Evolutionary conservation across 139 green algal genomes (phyloP), one percentile per base, ranked within the genome.

Genomic region (Zygnema circumcarinatum): DNA sequence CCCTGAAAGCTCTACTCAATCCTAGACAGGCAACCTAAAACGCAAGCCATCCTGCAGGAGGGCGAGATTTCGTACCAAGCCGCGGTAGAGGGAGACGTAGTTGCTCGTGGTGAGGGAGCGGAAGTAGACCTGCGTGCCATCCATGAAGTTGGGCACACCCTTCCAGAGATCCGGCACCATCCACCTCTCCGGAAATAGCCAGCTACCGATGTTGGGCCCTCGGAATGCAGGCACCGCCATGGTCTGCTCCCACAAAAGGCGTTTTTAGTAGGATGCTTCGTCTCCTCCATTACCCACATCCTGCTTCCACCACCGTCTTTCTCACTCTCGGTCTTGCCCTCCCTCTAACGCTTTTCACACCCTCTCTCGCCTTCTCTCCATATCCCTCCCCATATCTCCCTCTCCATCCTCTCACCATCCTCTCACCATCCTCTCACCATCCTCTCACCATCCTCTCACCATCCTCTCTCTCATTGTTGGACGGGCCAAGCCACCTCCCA

Each of bases 141-240:
- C 72, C 20, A 32, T 79, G 72, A 79, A 35, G 20, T 32, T 20
- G 21, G 72, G 72, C 21, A 79, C 16, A 35, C 72, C 72, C 20
- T 21, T 36, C 33, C 40, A 79, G 21, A 79, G 72, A 20, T 21
- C 20, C 21, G 72, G 72, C 72, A 79, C 72, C 78, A 84, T 84
- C 78, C 78, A 84, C 16, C 29, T 47, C 78, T 84, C 78, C 16
- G 39, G 39, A 25, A 84, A 35, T n/a, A 84, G 78, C 78, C 78
- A 84, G 33, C 33, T 36, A 11, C 78, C 78, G 52, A 84, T 47
- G 29, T 84, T 84, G 52, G 35, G 52, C n/a, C 78, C 78, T 0
- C 78, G 78, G 35, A 80, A 79, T 16, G 33, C 35, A 25, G 78
- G 78, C 78, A 84, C 78, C n/a, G 7, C 22, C 78, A 78, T 84